Base-by-base conservation (phyloP, 768 basidiomycete species). In the Cubamyces lactineus region DNA sequence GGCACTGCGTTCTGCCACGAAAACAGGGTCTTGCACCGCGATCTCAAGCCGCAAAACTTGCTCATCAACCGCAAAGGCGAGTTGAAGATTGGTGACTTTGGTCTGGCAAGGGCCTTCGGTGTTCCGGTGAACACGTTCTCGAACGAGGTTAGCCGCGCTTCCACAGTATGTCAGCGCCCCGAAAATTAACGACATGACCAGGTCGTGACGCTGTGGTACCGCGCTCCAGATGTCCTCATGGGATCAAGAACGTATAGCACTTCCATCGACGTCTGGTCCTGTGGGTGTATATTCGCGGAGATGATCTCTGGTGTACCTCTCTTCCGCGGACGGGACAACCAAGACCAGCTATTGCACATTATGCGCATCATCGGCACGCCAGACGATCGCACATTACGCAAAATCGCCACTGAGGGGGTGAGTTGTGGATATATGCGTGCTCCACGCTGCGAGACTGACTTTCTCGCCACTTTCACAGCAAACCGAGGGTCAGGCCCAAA, bases 81-180 rank as follows among this genome's bases (percentile, higher is more conserved):
- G 76, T 81, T 99, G 47, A 99, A 99, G 75, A 77, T 99, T 23
- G 97, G 96, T 51, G 97, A 99, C 78, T 99, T 99, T 76, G 97
- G 97, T 70, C 79, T 99, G 65, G 97, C 97, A 0, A 82, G 97
- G 57, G 97, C 97, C 6, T 98, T 98, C 72, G 97, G 97, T 65
- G 97, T 98, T 16, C 97, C 97, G 4, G 96, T 98, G 61, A 98
- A 99, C 72, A 99, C 97, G 0, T 99, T 98, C 75, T 95, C 93
- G 17, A 99, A 99, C 72, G 97, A 99, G 85, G 92, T 83, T 53
- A 43, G 76, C 65, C 38, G 38, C 19, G 15, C 28, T 30, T 48
- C 13, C n/a, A 39, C 56, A 58, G 41, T 43, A 56, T 57, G 48
- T 39, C 54, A 64, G 7, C 63, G 61, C 24, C 52, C 30, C 17